Evolutionary conservation across 1,139 yeast species (phyloP).

Genomic region (Saccharomycopsis phalli): DNA sequence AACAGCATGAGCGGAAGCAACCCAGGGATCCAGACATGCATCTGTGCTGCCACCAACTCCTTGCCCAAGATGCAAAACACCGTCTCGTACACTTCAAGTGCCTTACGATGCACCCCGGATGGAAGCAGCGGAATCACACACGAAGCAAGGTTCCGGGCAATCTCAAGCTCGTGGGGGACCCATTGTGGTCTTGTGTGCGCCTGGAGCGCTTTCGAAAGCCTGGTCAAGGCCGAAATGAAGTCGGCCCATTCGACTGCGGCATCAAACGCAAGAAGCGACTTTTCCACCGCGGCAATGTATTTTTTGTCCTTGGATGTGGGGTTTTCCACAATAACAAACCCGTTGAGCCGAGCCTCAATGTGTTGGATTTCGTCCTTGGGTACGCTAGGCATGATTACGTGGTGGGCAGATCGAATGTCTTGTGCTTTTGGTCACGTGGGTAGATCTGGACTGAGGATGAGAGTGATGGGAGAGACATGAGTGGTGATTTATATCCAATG

Average conservation of each 20-base stretch:
- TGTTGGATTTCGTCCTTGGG: not conserved
- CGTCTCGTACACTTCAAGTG: constrained; percentile 65
- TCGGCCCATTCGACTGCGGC: constrained; percentile 98
- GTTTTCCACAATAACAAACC: constrained; percentile 8
- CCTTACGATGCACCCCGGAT: constrained; percentile 89
- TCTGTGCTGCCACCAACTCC: constrained; percentile 41
- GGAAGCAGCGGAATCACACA: constrained; percentile 79
- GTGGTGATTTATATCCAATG: no score
- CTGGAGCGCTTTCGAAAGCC: constrained; percentile 62
- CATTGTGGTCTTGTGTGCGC: constrained; percentile 33
- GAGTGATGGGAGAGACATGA: no score
- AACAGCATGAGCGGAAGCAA: constrained; percentile 75
- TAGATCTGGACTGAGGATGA: no score
- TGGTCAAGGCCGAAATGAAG: constrained; percentile 78
- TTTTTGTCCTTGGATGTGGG: constrained; percentile 55
- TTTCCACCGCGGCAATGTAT: constrained; percentile 57
- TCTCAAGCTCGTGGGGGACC: constrained; percentile 47
- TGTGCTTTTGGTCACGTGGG: no score
- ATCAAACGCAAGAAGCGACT: constrained; percentile 72
- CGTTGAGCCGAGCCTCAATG: constrained; percentile 8
- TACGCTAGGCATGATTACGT: not conserved
- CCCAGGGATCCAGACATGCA: constrained; percentile 82
- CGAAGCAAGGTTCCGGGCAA: constrained; percentile 41
- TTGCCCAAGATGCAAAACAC: constrained; percentile 56
- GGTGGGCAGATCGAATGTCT: no score